Base-by-base conservation (phyloP, 345 rosid species). In the Hibiscus tridactylites region DNA sequence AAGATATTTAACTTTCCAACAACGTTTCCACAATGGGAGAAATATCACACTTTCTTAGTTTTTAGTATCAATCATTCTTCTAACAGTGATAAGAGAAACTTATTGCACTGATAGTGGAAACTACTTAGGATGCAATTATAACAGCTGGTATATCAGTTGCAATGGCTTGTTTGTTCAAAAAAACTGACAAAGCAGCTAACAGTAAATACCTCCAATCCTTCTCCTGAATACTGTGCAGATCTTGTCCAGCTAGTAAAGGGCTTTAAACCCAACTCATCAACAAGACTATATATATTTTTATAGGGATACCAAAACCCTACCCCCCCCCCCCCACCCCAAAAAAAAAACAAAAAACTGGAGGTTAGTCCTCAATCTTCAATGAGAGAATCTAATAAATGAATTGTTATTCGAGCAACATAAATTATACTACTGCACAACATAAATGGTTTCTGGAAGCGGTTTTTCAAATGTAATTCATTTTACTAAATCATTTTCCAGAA, bases 251-350 rank as follows among this genome's bases (percentile, higher is more conserved):
- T 37, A 2, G 85, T 83, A 78, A 81, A 85, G 61, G 89, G 87
- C 72, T 81, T 77, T 71, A 83, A 65, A 15, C 84, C 89, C 59
- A 81, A 75, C 79, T 81, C 87, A 75, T 87, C 80, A 39, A 81
- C 83, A 19, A 88, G 83, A 57, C 79, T 67, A 71, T 79, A 86
- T 77, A 88, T 84, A 60, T 84, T 84, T 68, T 70, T 79, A 76
- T 80, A 85, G 10, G 93, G 88, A 77, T 80, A 73, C 88, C 88
- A 82, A 78, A 86, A 90, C 24, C 92, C 92, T 88, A 70, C 9
- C 1, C 19, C 24, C 21, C 2, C 37, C 68, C 35, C 58, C 63
- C n/a, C n/a, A n/a, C n/a, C n/a, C n/a, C n/a, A n/a, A n/a, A n/a
- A 28, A 15, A 61, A 29, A 33, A 9, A 4, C n/a, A 6, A 16